Conservation (phyloP, 805 yeast species). For the Nadsonia fulvescens region DNA sequence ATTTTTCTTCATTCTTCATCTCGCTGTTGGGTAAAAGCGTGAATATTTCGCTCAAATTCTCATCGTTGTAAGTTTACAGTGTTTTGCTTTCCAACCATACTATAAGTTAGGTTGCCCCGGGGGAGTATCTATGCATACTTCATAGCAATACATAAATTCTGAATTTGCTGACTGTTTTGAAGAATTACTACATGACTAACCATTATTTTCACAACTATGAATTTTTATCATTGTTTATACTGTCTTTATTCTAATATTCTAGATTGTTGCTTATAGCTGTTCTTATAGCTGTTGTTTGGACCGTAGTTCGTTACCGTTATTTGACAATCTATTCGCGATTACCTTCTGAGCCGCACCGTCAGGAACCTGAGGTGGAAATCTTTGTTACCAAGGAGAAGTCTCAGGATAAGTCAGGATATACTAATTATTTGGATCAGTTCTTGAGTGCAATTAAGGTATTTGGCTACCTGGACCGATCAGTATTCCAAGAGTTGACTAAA, state of each 20-base stretch:
- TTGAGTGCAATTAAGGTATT: conserved; percentile 80
- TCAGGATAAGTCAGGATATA: conserved; percentile 26
- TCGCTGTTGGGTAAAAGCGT: conserved; percentile 26
- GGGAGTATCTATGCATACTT: too few relatives aligned
- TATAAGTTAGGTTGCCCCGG: too few relatives aligned
- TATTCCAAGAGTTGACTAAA: conserved; percentile 81
- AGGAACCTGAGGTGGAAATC: conserved; percentile 29
- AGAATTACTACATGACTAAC: too few relatives aligned
- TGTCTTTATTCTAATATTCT: conserved; percentile 3
- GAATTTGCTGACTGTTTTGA: too few relatives aligned
- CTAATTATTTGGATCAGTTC: conserved; percentile 74
- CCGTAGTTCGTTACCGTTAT: conserved; percentile 42
- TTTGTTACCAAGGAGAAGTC: conserved; percentile 22
- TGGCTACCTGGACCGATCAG: conserved; percentile 80
- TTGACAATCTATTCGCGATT: conserved; percentile 44
- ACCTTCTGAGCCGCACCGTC: conserved; percentile 27
- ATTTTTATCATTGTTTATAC: conserved; percentile 1
- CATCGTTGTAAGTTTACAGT: conserved; percentile 24
- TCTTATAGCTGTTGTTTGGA: conserved; percentile 22
- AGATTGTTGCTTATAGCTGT: conserved; percentile 12
- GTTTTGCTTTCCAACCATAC: not conserved
- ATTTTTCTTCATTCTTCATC: conserved; percentile 13
- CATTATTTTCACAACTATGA: too few relatives aligned
- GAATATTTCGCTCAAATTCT: conserved; percentile 33
- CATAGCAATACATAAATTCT: too few relatives aligned